These are phyloP conservation scores for Glaciozyma antarctica DNA, from an alignment of 768 basidiomycete genomes.

Conservation along the genomic window DNA sequence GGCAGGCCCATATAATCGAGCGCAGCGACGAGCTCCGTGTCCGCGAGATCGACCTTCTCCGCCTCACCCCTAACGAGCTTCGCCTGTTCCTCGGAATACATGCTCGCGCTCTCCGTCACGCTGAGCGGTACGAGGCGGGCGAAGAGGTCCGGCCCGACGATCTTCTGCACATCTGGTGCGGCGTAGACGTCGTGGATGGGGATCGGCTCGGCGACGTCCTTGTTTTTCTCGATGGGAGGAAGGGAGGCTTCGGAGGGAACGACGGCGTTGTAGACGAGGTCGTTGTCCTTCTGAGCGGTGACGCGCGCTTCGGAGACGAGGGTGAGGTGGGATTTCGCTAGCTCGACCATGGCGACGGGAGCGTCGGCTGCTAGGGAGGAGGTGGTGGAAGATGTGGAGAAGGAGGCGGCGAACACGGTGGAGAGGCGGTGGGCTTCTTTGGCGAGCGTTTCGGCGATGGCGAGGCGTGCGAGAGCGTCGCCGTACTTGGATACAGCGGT, in stretches of 20 bases:
- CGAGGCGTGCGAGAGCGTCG: constrained; percentile 70
- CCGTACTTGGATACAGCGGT: constrained; percentile 68
- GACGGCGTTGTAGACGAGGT: constrained; percentile 91
- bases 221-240: constrained; percentile 67
- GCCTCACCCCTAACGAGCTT: constrained; percentile 82
- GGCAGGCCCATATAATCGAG: constrained; percentile 75
- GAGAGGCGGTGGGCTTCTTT: constrained; percentile 72
- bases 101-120: constrained; percentile 88
- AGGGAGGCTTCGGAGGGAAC: constrained; percentile 69
- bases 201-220: constrained; percentile 65
- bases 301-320: constrained; percentile 63
- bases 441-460: constrained; percentile 62
- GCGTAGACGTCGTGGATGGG: constrained; percentile 91
- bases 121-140: constrained; percentile 75
- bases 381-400: constrained; percentile 50
- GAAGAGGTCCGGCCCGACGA: constrained; percentile 89
- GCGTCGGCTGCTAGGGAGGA: constrained; percentile 66
- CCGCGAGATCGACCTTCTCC: constrained; percentile 73
- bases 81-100: constrained; percentile 98
- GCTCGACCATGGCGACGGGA: constrained; percentile 64
- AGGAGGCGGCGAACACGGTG: constrained; percentile 58
- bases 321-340: constrained; percentile 70
- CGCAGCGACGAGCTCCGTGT: constrained; percentile 66
- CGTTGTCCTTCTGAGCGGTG: constrained; percentile 80
- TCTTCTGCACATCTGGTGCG: constrained; percentile 80